phyloP scores from a whole-genome alignment of 768 basidiomycete species.

The Suillus ampliporus region DNA sequence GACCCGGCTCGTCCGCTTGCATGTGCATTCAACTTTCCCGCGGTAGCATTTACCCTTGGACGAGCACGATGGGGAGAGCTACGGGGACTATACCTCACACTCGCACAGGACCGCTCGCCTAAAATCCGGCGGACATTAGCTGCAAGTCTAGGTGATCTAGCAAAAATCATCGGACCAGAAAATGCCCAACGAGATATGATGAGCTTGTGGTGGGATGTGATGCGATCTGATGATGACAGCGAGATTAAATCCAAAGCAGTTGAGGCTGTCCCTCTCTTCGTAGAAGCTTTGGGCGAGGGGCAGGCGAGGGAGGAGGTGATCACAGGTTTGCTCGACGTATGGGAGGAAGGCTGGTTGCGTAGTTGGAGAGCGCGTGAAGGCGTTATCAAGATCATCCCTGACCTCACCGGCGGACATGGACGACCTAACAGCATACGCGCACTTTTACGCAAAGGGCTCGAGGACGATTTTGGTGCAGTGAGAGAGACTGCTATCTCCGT shows the following conservation, averaged over 20 bases:
- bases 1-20: constrained; percentile 78
- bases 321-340: constrained; percentile 52
- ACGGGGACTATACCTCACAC: constrained; percentile 65
- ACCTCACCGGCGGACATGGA: constrained; percentile 51
- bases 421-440: constrained; percentile 53
- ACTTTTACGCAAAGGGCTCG: constrained; percentile 65
- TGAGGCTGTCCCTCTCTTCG: constrained; percentile 65
- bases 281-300: constrained; percentile 53
- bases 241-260: constrained; percentile 76
- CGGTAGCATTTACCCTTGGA: constrained; percentile 85
- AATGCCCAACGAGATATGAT: constrained; percentile 72
- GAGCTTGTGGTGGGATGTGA: constrained; percentile 68
- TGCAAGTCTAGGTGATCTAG: constrained; percentile 88
- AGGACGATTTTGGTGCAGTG: constrained; percentile 85
- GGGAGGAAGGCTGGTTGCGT: constrained; percentile 61
- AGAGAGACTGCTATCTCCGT: constrained; percentile 72
- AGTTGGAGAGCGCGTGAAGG: constrained; percentile 85
- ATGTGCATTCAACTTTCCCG: constrained; percentile 91
- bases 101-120: constrained; percentile 62
- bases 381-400: constrained; percentile 61
- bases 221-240: constrained; percentile 59
- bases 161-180: constrained; percentile 79
- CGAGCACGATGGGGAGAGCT: constrained; percentile 74
- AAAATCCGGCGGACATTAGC: constrained; percentile 83
- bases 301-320: constrained; percentile 53